Evolutionary conservation across 306 rosid genomes (phyloP), one percentile per base, ranked within the genome.

Genomic region (Alnus glutinosa): DNA sequence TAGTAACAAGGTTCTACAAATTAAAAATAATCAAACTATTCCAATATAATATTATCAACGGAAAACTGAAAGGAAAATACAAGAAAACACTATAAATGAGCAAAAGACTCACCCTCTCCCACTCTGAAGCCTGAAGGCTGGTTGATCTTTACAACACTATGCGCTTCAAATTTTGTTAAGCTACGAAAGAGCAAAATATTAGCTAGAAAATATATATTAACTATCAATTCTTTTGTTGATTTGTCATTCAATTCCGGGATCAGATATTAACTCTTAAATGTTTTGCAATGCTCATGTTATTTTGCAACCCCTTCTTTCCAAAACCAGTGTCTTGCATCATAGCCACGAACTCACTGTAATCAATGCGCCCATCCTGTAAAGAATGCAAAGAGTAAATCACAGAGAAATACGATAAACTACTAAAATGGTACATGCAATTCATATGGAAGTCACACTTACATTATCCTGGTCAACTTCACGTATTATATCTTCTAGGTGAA

Each of bases 341-440:
- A 55, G 93, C 99, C 46, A 76, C 93, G 84, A 95, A 95, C 89
- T 95, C 99, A 59, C 77, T 90, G 75, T 95, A 95, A 88, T 95
- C 99, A 76, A 95, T 95, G 55, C 88, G 96, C n/a, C 99, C 96
- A 75, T 95, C 99, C 99, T 95, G 97, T 46, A 87, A 88, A 84
- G 48, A 79, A 54, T 55, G 74, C 77, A 79, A 74, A 76, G 76
- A 23, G 18, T 36, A 49, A 55, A 83, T 80, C 55, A 76, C 66
- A 70, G 47, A 44, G 55, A 54, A 55, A 55, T 37, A 30, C 7
- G 48, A 63, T n/a, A 12, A 52, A 51, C n/a, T 50, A 50, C 16
- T 4, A 42, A 59, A 66, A 75, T 64, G 28, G 66, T 10, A 55
- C 12, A 71, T 42, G 78, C 59, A 49, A 75, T 44, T 50, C 48